These are phyloP conservation scores for Trypanosoma boissoni DNA, from an alignment of 208 protist species.

Conservation along the genomic window DNA sequence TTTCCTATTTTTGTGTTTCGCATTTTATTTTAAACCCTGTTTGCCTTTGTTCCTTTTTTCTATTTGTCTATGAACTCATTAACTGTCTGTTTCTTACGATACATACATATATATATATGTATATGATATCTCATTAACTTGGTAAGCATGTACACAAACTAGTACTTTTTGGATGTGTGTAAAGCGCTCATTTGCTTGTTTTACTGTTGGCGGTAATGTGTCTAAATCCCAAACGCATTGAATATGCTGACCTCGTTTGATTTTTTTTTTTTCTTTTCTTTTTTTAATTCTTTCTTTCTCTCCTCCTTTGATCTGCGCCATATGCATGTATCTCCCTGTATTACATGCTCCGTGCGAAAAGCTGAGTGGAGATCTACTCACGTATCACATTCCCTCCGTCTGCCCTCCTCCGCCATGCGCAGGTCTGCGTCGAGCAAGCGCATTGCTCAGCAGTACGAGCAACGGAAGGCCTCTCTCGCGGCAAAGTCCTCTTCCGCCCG, in stretches of 20 bases:
- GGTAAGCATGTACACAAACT: not conserved
- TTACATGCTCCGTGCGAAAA: too few relatives aligned
- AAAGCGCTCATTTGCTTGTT: not conserved
- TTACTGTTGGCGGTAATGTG: too few relatives aligned
- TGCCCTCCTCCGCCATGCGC: too few relatives aligned
- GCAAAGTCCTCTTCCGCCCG: conserved; percentile 46
- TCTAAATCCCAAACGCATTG: too few relatives aligned
- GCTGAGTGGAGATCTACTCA: too few relatives aligned
- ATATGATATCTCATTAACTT: not conserved
- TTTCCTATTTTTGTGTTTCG: too few relatives aligned
- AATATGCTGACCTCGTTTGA: too few relatives aligned
- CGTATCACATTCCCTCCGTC: too few relatives aligned
- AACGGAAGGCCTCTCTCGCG: conserved; percentile 27
- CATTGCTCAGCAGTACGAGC: conserved; percentile 45
- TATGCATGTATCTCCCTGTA: not conserved
- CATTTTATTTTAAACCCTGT: too few relatives aligned
- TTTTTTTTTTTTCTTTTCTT: not conserved
- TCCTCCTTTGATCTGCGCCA: not conserved
- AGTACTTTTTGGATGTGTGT: not conserved
- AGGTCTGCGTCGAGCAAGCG: conserved; percentile 50
- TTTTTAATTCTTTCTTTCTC: not conserved
- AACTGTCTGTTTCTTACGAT: too few relatives aligned
- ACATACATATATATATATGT: not conserved
- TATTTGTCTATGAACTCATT: too few relatives aligned
- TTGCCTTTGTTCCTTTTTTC: too few relatives aligned